Evolutionary conservation across 495 filamentous ascomycete species (phyloP), one percentile per base, ranked within the genome.

Genomic region (Neohortaea acidophila): DNA sequence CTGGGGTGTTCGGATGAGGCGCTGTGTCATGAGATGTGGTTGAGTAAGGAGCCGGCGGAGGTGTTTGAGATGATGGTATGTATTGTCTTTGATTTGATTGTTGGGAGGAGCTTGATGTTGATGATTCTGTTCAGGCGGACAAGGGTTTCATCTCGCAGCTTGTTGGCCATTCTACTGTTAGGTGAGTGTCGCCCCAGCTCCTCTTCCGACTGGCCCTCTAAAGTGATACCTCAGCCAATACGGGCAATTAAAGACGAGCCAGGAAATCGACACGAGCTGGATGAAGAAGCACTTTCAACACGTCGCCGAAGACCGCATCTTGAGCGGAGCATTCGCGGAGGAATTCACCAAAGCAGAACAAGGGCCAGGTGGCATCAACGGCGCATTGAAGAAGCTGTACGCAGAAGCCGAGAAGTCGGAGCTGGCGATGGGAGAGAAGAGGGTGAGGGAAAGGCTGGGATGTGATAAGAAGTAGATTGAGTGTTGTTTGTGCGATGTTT

Each of bases 241-340:
- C 26, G 44, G 44, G 23, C 44, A 47, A 24, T 33, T 47, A n/a
- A 47, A 44, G 24, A 39, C 40, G 0, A 47, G 44, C 38, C n/a
- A 36, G 25, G 44, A 47, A 33, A 31, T 44, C 8, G 44, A 47
- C 20, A 38, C 33, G 4, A 32, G 12, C 19, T 25, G 17, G 14
- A 29, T 47, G 23, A 37, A 24, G 19, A 43, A 47, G 29, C 39
- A 43, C 13, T 47, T 43, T 26, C 21, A 47, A 39, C 29, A 32
- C 5, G 40, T 43, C 18, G 39, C 44, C 14, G 32, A 43, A 37
- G 39, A 47, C 1, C 40, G 44, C 20, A 36, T 47, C 11, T 20
- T 43, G 17, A 32, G 25, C 23, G 44, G 44, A 11, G 30, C 32
- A 8, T 47, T 47, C 20, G 44, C 44, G 6, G 34, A 47, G 24